Evolutionary conservation across 306 rosid species (phyloP), one percentile per base, ranked within the genome.

Genomic region (Corylus heterophylla): DNA sequence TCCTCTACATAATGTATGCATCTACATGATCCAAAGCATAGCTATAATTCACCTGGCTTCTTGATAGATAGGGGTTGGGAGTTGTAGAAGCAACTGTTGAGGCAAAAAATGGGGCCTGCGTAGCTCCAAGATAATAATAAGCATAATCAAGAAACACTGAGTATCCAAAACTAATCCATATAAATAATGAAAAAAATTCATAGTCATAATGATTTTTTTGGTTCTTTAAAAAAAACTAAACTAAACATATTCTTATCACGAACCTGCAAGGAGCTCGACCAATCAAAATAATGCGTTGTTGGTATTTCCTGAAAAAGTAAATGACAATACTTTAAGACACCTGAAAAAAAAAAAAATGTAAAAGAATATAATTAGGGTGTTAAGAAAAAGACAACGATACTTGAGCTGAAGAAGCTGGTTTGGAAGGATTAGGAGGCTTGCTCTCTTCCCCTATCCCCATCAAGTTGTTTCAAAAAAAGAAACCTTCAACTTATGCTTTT

Each of bases 381-480:
- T 27, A 72, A 35, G 76, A 7, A 63, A 64, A 35, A 25, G 55
- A 20, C 55, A 45, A 76, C 78, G 42, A 58, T 78, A 90, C 98
- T 90, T 91, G 96, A 76, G 90, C 74, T 37, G 92, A 74, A 54
- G 92, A 64, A 70, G 87, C 74, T 63, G 86, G 83, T 84, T 91
- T 96, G 69, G 97, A 83, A 82, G 94, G 76, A 81, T 93, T 96
- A 74, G 99, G 69, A 74, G 7, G 67, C n/a, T 94, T 72, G 80
- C 87, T 89, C 81, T 93, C 97, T 89, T 93, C 98, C 89, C 97
- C 88, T 39, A 97, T 92, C 78, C 99, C 98, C 97, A 96, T 96
- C 44, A 12, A 45, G 83, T 56, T 64, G 51, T 66, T 74, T 82
- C 31, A 29, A 61, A 76, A 50, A 69, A 5, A 78, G 59, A 35